Conservation (phyloP, 208 protist species). For the Paratrypanosoma confusum region DNA sequence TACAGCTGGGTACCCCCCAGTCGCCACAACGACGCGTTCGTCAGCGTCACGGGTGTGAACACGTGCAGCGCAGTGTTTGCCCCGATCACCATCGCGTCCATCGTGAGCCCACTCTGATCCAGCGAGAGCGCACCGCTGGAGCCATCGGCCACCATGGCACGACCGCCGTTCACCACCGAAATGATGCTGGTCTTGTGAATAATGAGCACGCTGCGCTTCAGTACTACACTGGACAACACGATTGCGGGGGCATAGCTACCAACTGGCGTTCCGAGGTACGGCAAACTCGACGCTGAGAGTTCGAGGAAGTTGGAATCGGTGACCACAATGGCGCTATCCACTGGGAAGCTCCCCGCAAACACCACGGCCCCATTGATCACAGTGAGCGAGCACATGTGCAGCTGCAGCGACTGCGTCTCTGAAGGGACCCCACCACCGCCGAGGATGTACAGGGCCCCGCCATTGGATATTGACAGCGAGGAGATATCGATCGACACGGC, state of each 20-base stretch:
- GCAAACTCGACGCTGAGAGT: background rate
- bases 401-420: background rate
- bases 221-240: background rate
- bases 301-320: background rate
- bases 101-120: background rate
- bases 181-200: background rate
- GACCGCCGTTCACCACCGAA: background rate
- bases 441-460: background rate
- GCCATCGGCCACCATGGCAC: constrained; percentile 1
- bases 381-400: constrained; percentile 2
- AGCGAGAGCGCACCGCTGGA: constrained; percentile 1
- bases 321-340: background rate
- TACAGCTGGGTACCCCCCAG: background rate
- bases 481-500: constrained; percentile 1
- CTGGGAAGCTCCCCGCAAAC: constrained; percentile 2
- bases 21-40: background rate
- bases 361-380: constrained; percentile 1
- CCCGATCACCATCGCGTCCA: constrained; percentile 2
- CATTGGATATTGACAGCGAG: constrained; percentile 1
- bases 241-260: background rate
- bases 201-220: constrained; percentile 1
- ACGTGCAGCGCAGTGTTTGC: constrained; percentile 1
- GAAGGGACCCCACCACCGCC: background rate
- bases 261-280: background rate
- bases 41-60: background rate